Base-by-base conservation (phyloP, 306 rosid genomes). In the Lotus japonicus region DNA sequence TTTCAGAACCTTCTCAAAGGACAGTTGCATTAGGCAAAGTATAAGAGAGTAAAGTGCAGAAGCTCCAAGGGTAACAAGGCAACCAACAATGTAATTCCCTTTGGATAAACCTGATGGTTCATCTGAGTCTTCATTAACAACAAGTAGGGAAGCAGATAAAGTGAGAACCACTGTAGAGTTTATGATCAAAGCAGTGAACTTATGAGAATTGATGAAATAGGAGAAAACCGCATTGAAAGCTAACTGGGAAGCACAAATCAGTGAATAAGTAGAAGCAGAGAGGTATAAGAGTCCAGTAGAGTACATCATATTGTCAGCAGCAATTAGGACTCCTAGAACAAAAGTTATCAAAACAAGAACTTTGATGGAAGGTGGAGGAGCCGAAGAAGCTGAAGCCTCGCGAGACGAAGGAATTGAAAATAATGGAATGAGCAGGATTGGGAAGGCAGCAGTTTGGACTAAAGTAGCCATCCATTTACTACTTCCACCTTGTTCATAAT, bases 381-480 rank as follows among this genome's bases (percentile, higher is more conserved):
- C 16, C 3, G 56, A 66, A 33, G 80, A 74, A 71, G 82, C 58
- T 7, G 85, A 74, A 58, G 84, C 57, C 64, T 81, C 83, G 21
- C 53, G 48, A 36, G 80, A 33, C 2, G 89, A 76, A 62, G 83
- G 82, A 56, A 84, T 74, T 50, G 84, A 31, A 42, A 76, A 80
- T n/a, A 87, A 80, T 0, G 97, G 96, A 81, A 89, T 57, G 3
- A 44, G 46, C 16, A 92, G 87, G 39, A 86, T 3, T 7, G 98
- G 98, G 74, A 90, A 92, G 45, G 85, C 96, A 41, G 76, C 81
- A 48, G 98, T 92, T 80, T 92, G 96, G 75, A 92, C 98, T 71
- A 89, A 68, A 50, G 98, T 92, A 61, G 98, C 89, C 87, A 90
- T 76, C 98, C 98, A 92, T 68, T 81, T 90, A 75, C 98, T 92